Evolutionary conservation across 352 stramenopile genomes (phyloP).

Genomic region (Globisporangium iwayamae): DNA sequence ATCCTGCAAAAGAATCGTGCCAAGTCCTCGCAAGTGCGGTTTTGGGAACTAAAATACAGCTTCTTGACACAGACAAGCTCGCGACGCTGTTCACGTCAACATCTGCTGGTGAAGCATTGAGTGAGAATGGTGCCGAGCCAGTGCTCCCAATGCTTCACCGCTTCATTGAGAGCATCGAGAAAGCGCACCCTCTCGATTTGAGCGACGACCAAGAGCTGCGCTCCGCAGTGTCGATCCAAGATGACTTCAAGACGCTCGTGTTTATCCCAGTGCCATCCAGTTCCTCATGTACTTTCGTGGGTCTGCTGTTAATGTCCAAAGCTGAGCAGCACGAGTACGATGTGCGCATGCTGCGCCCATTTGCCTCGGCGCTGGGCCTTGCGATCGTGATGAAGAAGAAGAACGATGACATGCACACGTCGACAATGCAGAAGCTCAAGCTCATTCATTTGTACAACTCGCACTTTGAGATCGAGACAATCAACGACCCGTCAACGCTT

Average conservation of each 20-base stretch:
- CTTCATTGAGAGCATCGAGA: slow-evolving; percentile 37
- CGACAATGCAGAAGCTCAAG: slow-evolving; percentile 64
- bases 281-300: slow-evolving; percentile 15
- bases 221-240: slow-evolving; percentile 15
- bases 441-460: slow-evolving; percentile 61
- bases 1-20: slow-evolving; percentile 38
- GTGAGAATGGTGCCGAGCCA: background rate
- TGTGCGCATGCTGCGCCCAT: slow-evolving; percentile 37
- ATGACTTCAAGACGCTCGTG: slow-evolving; percentile 22
- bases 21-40: slow-evolving; percentile 24
- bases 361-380: slow-evolving; percentile 41
- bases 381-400: slow-evolving; percentile 48
- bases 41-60: background rate
- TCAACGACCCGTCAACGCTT: slow-evolving; percentile 65
- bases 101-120: background rate
- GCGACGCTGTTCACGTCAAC: slow-evolving; percentile 15
- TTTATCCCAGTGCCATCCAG: slow-evolving; percentile 53
- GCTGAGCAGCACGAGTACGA: slow-evolving; percentile 10
- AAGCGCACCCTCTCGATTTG: slow-evolving; percentile 34
- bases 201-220: slow-evolving; percentile 29
- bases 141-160: slow-evolving; percentile 27
- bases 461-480: slow-evolving; percentile 60
- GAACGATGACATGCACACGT: slow-evolving; percentile 54
- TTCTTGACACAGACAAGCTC: slow-evolving; percentile 10
- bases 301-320: slow-evolving; percentile 13